Evolutionary conservation across 179 eudicot species (phyloP).

Genomic region (Vitellaria paradoxa): DNA sequence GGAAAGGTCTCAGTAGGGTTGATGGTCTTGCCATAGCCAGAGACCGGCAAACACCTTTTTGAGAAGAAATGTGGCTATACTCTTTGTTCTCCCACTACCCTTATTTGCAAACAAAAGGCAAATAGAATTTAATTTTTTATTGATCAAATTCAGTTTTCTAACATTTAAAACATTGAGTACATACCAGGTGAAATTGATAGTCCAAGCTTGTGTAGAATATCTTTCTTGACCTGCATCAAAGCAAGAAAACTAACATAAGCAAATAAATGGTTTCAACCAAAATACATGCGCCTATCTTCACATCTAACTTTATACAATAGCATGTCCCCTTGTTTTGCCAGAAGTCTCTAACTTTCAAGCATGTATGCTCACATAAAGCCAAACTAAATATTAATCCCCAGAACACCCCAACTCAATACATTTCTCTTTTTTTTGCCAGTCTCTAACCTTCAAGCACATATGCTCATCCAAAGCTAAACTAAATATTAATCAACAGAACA

Average conservation of each 20-base stretch:
- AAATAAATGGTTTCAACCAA: slow-evolving; percentile 5
- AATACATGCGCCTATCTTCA: neutral
- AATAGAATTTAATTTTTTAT: slow-evolving; percentile 6
- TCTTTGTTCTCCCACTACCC: slow-evolving; percentile 32
- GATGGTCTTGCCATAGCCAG: slow-evolving; percentile 32
- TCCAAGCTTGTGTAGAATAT: slow-evolving; percentile 67
- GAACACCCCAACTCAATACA: neutral
- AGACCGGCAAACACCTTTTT: slow-evolving; percentile 74
- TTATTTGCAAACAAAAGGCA: slow-evolving; percentile 44
- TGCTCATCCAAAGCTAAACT: neutral
- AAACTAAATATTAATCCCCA: neutral
- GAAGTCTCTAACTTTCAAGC: neutral
- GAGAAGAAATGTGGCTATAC: slow-evolving; percentile 75
- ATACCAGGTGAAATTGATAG: slow-evolving; percentile 63
- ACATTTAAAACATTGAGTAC: neutral
- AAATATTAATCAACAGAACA: neutral
- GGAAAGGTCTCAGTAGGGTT: slow-evolving; percentile 48
- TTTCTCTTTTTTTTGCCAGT: too few species aligned
- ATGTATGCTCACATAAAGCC: neutral
- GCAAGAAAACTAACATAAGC: slow-evolving; percentile 11
- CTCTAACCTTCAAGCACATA: neutral
- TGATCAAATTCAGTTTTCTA: slow-evolving; percentile 1
- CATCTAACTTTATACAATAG: neutral
- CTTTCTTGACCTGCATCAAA: slow-evolving; percentile 79
- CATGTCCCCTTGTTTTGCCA: too few species aligned